Conservation (phyloP, 805 yeast species). For the Starmerella cellae region DNA sequence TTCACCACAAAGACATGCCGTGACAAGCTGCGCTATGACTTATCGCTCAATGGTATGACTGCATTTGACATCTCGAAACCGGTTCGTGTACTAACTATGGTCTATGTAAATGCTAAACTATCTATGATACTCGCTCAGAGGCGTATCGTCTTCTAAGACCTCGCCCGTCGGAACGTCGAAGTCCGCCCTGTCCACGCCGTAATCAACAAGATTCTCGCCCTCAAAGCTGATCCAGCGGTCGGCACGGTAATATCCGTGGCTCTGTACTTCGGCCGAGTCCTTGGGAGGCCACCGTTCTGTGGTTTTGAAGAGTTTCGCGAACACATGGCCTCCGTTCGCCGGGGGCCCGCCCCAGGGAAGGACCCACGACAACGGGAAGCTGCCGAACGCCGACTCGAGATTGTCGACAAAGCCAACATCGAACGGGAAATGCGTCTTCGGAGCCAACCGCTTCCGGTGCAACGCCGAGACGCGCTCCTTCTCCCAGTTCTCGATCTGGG, state of each 20-base stretch:
- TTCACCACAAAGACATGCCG: too few relatives aligned
- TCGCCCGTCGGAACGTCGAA: conserved; percentile 1
- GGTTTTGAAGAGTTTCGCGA: conserved; percentile 40
- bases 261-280: conserved; percentile 18
- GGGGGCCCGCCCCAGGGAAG: conserved; percentile 61
- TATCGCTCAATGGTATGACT: too few relatives aligned
- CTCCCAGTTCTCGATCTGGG: conserved; percentile 92
- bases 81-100: too few relatives aligned
- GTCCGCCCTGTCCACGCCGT: conserved; percentile 58
- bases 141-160: conserved; percentile 7
- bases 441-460: conserved; percentile 30
- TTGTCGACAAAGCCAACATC: conserved; percentile 54
- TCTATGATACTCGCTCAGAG: conserved; percentile 6
- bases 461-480: conserved; percentile 63
- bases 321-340: conserved; percentile 46
- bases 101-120: too few relatives aligned
- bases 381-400: conserved; percentile 41
- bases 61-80: too few relatives aligned
- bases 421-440: conserved; percentile 56
- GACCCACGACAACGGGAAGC: conserved; percentile 40
- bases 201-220: conserved; percentile 77
- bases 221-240: conserved; percentile 57
- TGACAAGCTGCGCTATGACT: too few relatives aligned
- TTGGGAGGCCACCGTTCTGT: conserved; percentile 91
- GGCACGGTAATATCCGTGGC: conserved; percentile 28